Base-by-base conservation (phyloP, 305 asterid species). In the Fraxinus velutina region DNA sequence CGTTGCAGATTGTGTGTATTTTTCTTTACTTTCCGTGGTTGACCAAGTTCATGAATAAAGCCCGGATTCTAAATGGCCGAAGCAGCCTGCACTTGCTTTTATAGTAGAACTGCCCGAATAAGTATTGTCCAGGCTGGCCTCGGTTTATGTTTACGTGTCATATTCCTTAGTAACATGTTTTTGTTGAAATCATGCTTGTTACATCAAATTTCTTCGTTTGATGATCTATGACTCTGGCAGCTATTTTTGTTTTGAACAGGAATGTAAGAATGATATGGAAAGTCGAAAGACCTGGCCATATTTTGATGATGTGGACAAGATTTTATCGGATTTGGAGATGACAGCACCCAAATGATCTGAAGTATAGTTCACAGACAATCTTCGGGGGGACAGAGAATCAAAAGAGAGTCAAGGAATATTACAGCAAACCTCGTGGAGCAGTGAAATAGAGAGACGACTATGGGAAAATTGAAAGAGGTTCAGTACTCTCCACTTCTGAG, bases 281-380 rank as follows among this genome's bases (percentile, higher is more conserved):
- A 81, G 82, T 79, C 90, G 57, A 70, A 88, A 88, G 83, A 84
- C 83, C 81, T 95, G 99, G 99, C 94, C 95, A 0, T 89, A 91
- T 84, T 95, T 85, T 30, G 92, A 91, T 83, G 97, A 91, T 55
- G 82, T 95, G 90, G 60, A 86, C 80, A 81, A 73, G 24, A 91
- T 94, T 64, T 90, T 95, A 76, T 88, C 97, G 10, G 79, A 82
- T 80, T 75, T 80, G 86, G 93, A 90, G 85, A 80, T 86, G 3
- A 75, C 81, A 27, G 72, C 79, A 30, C 83, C 85, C 80, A 89
- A 88, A 82, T 91, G 90, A 92, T 80, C 21, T n/a, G 74, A 74
- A 44, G 9, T 55, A 47, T 21, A 15, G 12, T n/a, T 39, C 10
- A n/a, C 33, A 30, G 17, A 1, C 21, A 12, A 52, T 2, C 36